phyloP scores from a whole-genome alignment of 75 land plant genomes.

The Isoetes taiwanensis region DNA sequence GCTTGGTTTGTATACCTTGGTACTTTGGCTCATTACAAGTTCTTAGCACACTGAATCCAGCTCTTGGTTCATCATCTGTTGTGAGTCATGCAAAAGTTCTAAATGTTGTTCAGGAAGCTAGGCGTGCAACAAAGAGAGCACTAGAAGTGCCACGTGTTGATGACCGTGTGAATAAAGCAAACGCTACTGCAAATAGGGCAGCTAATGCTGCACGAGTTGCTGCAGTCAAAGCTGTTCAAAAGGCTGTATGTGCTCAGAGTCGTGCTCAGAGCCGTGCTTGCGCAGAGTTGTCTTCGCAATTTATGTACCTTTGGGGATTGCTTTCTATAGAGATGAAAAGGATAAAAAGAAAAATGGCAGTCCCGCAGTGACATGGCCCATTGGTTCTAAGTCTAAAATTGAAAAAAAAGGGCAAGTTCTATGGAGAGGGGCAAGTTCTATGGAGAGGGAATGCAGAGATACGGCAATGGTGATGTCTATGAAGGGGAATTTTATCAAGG shows the following conservation, averaged over 20 bases:
- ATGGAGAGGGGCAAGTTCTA: slow-evolving; percentile 10
- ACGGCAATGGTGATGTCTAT: slow-evolving; percentile 75
- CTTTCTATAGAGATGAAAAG: too few relatives aligned
- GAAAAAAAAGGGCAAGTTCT: slow-evolving; percentile 10
- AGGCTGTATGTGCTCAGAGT: too few relatives aligned
- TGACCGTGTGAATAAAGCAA: background rate
- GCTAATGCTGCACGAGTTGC: slow-evolving; percentile 3
- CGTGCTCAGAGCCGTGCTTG: too few relatives aligned
- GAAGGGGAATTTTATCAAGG: slow-evolving; percentile 83
- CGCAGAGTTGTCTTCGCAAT: too few relatives aligned
- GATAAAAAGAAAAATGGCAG: too few relatives aligned
- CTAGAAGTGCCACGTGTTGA: slow-evolving; percentile 3
- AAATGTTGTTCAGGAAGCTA: slow-evolving; percentile 4
- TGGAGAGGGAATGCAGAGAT: slow-evolving; percentile 60
- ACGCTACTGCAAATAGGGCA: background rate
- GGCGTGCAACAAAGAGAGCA: background rate
- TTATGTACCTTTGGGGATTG: too few relatives aligned
- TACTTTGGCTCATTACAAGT: background rate
- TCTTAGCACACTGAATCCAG: slow-evolving; percentile 4
- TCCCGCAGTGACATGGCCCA: slow-evolving; percentile 39
- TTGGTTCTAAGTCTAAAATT: slow-evolving; percentile 31
- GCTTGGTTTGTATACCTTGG: background rate
- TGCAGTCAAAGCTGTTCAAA: slow-evolving; percentile 7
- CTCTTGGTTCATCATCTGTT: slow-evolving; percentile 1
- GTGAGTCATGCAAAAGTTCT: slow-evolving; percentile 7